Conservation (phyloP, 1,284 basidiomycete genomes). For the Papiliotrema fonsecae region DNA sequence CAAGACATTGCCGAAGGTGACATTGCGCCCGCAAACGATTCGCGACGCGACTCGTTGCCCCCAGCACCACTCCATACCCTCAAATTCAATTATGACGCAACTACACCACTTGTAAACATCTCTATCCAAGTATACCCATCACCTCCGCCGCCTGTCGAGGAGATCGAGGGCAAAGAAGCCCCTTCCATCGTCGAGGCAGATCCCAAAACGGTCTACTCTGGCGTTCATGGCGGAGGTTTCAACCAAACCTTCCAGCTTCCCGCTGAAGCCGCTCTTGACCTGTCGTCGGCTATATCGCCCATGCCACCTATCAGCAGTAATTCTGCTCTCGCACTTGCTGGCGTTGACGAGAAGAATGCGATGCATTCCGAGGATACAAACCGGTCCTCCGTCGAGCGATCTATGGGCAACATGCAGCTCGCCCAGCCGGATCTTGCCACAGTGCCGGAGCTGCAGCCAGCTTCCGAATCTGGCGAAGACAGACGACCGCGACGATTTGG, state of each 20-base stretch:
- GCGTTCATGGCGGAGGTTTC: constrained; percentile 74
- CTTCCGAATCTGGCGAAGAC: constrained; percentile 3
- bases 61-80: constrained; percentile 57
- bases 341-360: constrained; percentile 9
- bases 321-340: background rate
- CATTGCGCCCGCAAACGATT: constrained; percentile 18
- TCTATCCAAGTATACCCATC: constrained; percentile 66
- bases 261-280: constrained; percentile 53
- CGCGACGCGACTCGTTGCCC: constrained; percentile 7
- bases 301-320: constrained; percentile 8
- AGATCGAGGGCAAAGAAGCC: constrained; percentile 3
- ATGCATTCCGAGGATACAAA: constrained; percentile 22
- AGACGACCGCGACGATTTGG: constrained; percentile 26
- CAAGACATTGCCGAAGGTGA: constrained; percentile 53
- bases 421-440: constrained; percentile 21
- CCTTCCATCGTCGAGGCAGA: constrained; percentile 24
- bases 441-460: constrained; percentile 24
- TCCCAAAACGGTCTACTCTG: constrained; percentile 62
- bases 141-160: constrained; percentile 54
- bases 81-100: constrained; percentile 84
- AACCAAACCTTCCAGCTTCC: constrained; percentile 65
- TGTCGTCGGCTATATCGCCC: constrained; percentile 33
- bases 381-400: constrained; percentile 19
- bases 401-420: constrained; percentile 12
- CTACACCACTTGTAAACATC: constrained; percentile 72